These are phyloP conservation scores for Ambrosia hybrid DNA, from an alignment of 140 eudicot species.

Conservation along the genomic window DNA sequence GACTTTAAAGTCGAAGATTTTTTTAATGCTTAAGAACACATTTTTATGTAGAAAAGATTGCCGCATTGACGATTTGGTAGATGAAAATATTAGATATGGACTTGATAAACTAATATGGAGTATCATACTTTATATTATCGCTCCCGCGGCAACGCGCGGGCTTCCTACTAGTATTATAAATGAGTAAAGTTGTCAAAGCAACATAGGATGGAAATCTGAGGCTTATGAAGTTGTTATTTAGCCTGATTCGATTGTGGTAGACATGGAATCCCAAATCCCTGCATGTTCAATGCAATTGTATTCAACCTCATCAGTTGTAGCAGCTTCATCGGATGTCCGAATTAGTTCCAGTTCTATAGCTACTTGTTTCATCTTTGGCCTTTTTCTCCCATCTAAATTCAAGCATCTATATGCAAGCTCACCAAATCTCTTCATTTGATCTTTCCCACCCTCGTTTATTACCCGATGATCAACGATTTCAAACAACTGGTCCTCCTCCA, in stretches of 20 bases:
- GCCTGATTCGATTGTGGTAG: neutral
- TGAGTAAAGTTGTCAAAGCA: constrained; percentile 2
- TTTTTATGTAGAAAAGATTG: no score
- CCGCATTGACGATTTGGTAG: no score
- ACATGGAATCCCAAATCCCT: neutral
- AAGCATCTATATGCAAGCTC: constrained; percentile 15
- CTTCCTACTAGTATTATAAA: no score
- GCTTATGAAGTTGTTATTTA: constrained; percentile 12
- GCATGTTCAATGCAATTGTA: neutral
- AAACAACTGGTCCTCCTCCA: constrained; percentile 17
- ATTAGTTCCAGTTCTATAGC: constrained; percentile 23
- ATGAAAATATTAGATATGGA: no score
- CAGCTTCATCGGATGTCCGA: constrained; percentile 9
- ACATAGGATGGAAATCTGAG: constrained; percentile 20
- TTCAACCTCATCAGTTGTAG: neutral
- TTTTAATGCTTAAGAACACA: no score
- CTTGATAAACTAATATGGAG: no score
- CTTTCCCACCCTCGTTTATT: neutral
- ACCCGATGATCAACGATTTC: constrained; percentile 14
- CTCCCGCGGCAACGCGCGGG: no score
- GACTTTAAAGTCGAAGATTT: no score
- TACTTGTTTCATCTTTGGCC: constrained; percentile 20
- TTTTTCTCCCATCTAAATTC: constrained; percentile 20
- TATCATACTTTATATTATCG: no score
- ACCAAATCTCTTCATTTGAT: constrained; percentile 15